Evolutionary conservation across 1,284 basidiomycete genomes (phyloP).

Genomic region (Xerocomus minutiporus): DNA sequence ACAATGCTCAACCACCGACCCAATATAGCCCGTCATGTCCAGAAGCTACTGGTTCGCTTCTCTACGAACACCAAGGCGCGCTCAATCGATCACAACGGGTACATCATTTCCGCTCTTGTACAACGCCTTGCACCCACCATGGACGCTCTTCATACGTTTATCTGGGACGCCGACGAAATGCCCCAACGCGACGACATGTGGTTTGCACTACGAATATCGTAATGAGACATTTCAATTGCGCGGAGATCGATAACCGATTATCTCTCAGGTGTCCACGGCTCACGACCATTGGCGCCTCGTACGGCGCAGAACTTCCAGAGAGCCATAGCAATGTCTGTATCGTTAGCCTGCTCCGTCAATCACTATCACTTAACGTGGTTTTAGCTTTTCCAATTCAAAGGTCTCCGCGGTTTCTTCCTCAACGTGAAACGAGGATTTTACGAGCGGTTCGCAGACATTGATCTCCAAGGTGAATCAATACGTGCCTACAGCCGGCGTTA

Average conservation of each 20-base stretch:
- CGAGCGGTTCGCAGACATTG: conserved; percentile 49
- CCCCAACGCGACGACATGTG: conserved; percentile 69
- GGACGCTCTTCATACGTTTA: conserved; percentile 59
- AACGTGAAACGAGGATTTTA: conserved; percentile 58
- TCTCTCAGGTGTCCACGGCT: conserved; percentile 55
- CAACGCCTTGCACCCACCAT: conserved; percentile 43
- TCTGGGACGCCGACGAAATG: conserved; percentile 65
- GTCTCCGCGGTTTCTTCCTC: conserved; percentile 56
- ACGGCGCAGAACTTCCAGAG: conserved; percentile 56
- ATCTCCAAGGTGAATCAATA: conserved; percentile 47
- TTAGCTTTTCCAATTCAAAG: conserved; percentile 63
- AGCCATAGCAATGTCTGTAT: conserved; percentile 56
- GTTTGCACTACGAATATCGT: conserved; percentile 64
- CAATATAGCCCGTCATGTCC: conserved; percentile 61
- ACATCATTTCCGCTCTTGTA: conserved; percentile 44
- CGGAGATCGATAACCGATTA: background rate
- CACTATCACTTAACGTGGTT: conserved; percentile 7
- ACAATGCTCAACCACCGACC: conserved; percentile 52
- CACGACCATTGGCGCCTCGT: conserved; percentile 52
- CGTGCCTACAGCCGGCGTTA: background rate
- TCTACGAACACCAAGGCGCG: background rate
- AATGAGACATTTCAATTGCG: conserved; percentile 21
- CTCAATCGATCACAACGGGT: conserved; percentile 27
- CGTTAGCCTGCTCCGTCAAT: background rate
- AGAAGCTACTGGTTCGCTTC: conserved; percentile 46